phyloP scores from a whole-genome alignment of 2,329 filamentous ascomycete genomes.

The Calonectria fujianensis region DNA sequence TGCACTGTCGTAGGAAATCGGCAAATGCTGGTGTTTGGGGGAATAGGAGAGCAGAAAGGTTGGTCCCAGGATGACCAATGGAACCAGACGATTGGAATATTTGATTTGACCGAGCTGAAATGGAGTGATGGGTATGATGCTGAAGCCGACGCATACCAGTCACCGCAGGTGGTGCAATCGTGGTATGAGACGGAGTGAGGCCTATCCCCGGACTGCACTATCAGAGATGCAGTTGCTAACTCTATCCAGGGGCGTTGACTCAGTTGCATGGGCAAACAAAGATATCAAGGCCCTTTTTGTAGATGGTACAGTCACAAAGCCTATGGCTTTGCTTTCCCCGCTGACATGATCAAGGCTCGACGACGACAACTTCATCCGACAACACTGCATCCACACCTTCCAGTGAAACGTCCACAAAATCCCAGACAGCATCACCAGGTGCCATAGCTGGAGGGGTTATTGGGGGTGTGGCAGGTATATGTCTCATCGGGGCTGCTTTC shows the following conservation, averaged over 20 bases:
- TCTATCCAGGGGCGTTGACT: not conserved
- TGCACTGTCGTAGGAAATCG: not conserved
- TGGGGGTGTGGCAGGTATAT: constrained; percentile 3
- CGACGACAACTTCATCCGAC: not conserved
- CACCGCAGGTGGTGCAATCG: not conserved
- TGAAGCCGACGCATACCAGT: not conserved
- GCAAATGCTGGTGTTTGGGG: constrained; percentile 6
- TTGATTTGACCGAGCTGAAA: constrained; percentile 21
- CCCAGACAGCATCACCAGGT: not conserved
- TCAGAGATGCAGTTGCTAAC: not conserved
- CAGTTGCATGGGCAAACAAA: not conserved
- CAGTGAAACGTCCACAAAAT: not conserved
- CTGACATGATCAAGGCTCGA: not conserved
- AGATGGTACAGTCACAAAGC: not conserved
- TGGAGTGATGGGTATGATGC: constrained; percentile 5
- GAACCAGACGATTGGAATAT: not conserved
- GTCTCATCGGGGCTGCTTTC: not conserved
- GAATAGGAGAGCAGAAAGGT: not conserved
- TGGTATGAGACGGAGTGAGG: constrained; percentile 3
- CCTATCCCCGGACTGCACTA: too few relatives aligned
- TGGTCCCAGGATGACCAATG: constrained; percentile 4
- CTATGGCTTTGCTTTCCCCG: too few relatives aligned
- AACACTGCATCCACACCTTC: not conserved
- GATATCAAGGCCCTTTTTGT: constrained; percentile 5
- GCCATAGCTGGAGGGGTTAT: constrained; percentile 8